phyloP scores from a whole-genome alignment of 1,284 basidiomycete species.

The Ceratorhiza oryzae-sativae region DNA sequence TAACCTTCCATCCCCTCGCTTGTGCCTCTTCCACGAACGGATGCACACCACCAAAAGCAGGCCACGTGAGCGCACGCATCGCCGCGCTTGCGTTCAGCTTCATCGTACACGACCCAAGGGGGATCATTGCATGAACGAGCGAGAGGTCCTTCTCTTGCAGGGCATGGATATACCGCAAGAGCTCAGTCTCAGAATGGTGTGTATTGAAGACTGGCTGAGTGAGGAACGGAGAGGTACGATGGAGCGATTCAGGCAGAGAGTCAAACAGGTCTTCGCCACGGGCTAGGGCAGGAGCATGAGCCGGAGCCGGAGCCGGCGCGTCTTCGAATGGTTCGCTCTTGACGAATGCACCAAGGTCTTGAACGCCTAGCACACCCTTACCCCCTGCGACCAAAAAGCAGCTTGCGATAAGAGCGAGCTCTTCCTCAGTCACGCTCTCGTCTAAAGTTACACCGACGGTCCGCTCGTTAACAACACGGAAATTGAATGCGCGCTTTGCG shows the following conservation, averaged over 20 bases:
- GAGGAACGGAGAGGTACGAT: constrained; percentile 79
- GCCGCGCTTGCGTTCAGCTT: constrained; percentile 96
- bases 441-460: constrained; percentile 91
- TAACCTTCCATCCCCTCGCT: constrained; percentile 83
- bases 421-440: constrained; percentile 82
- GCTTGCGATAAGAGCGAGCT: constrained; percentile 68
- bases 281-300: constrained; percentile 42
- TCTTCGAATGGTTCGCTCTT: constrained; percentile 4
- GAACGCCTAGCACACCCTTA: background rate
- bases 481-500: constrained; percentile 76
- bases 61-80: constrained; percentile 96
- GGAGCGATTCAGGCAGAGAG: constrained; percentile 64
- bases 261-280: constrained; percentile 44
- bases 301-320: constrained; percentile 42
- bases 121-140: constrained; percentile 96
- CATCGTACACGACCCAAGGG: constrained; percentile 96
- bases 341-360: constrained; percentile 7
- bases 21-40: constrained; percentile 93
- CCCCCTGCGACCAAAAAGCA: constrained; percentile 32
- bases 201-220: constrained; percentile 92
- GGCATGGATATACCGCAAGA: constrained; percentile 95
- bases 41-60: constrained; percentile 88
- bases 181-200: constrained; percentile 97
- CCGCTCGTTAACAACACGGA: constrained; percentile 79
- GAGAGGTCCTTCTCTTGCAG: constrained; percentile 95